phyloP scores from a whole-genome alignment of 331 rosid genomes.

The Acacia pycnantha region DNA sequence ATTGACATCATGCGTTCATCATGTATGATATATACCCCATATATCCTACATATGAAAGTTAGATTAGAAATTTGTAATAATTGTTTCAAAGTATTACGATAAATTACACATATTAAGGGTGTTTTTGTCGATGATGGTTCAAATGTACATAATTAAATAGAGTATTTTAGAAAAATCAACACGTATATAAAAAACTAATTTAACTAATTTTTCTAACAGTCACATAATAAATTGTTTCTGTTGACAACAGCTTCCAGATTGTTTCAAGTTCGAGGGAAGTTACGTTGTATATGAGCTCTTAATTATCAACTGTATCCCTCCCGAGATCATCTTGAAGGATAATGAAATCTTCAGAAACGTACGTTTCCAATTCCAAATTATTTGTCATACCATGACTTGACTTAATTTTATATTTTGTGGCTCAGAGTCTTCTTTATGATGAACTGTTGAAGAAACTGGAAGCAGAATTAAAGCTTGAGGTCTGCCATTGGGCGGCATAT shows the following conservation, averaged over 20 bases:
- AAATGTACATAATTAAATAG: too few species aligned
- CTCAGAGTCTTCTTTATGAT: slow-evolving; percentile 74
- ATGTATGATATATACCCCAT: too few species aligned
- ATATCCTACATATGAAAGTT: too few species aligned
- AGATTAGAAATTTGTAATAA: too few species aligned
- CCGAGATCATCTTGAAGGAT: slow-evolving; percentile 92
- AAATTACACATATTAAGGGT: too few species aligned
- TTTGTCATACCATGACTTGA: neutral
- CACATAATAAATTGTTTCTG: neutral
- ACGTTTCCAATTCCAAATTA: neutral
- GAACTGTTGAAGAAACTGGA: slow-evolving; percentile 83
- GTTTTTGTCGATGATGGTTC: too few species aligned
- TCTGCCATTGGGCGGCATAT: slow-evolving; percentile 96
- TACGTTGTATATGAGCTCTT: slow-evolving; percentile 93
- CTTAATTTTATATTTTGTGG: slow-evolving; percentile 27
- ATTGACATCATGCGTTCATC: too few species aligned
- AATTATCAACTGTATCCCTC: slow-evolving; percentile 87
- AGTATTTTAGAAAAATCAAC: too few species aligned
- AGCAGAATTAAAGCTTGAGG: slow-evolving; percentile 90
- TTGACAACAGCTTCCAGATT: slow-evolving; percentile 38
- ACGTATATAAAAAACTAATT: too few species aligned
- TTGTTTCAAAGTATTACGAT: too few species aligned
- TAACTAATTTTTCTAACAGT: too few species aligned
- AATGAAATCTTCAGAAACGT: neutral
- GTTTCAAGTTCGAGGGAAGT: slow-evolving; percentile 83